Evolutionary conservation across 108 stramenopile species (phyloP).

Genomic region (Cyclostephanos tholiformis): DNA sequence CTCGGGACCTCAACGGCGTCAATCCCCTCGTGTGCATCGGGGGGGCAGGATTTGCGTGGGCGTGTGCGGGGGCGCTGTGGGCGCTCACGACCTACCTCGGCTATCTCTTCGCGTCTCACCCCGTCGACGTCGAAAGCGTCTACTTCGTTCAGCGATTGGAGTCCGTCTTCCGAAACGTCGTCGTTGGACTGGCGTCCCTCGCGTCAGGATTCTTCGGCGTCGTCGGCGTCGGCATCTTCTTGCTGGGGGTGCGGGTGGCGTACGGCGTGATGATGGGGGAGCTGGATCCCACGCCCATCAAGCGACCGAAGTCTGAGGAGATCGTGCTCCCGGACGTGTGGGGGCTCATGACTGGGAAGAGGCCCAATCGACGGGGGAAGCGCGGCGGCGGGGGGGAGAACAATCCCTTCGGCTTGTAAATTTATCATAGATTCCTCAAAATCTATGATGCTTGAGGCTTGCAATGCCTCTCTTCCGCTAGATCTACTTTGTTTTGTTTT

Average conservation of each 20-base stretch:
- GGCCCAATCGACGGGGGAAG: conserved; percentile 47
- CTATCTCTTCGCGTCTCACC: conserved; percentile 63
- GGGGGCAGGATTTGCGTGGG: conserved; percentile 70
- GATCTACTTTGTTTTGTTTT: neutral
- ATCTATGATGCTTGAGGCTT: neutral
- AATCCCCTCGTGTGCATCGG: conserved; percentile 74
- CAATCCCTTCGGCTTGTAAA: neutral
- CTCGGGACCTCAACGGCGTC: conserved; percentile 81
- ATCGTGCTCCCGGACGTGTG: conserved; percentile 72
- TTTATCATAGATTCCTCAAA: neutral
- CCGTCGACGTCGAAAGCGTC: conserved; percentile 57
- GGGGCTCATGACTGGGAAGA: conserved; percentile 83
- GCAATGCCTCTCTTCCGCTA: neutral
- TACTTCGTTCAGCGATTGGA: conserved; percentile 64
- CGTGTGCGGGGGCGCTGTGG: conserved; percentile 67
- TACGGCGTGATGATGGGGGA: conserved; percentile 80
- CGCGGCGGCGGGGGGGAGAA: conserved; percentile 1
- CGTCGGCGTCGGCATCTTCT: conserved; percentile 74
- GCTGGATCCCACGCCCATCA: conserved; percentile 81
- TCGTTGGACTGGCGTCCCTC: conserved; percentile 71
- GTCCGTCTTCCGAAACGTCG: conserved; percentile 73
- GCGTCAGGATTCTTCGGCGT: conserved; percentile 86
- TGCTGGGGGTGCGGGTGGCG: conserved; percentile 70
- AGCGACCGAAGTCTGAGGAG: conserved; percentile 45
- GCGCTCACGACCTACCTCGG: conserved; percentile 58